A percentile compares a stretch with the other conserved stretches of the same genome.
Evolutionary conservation across 1,139 yeast species (phyloP).

Genomic region (Candida sojae): DNA sequence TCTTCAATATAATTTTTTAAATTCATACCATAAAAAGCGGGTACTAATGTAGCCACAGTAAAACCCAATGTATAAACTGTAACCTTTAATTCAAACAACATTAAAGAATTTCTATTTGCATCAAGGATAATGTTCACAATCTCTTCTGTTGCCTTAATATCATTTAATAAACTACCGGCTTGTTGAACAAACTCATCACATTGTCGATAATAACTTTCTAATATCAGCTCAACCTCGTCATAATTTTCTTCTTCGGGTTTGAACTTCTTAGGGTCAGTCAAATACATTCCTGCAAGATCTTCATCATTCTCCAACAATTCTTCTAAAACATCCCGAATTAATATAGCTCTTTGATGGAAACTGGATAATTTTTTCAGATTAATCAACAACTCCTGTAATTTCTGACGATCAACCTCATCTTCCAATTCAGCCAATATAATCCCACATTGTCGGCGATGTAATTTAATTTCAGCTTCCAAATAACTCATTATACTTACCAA

Average conservation of each 20-base stretch:
- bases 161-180: slow-evolving; percentile 78
- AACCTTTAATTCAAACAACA: slow-evolving; percentile 83
- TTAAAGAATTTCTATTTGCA: slow-evolving; percentile 89
- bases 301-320: slow-evolving; percentile 88
- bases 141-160: slow-evolving; percentile 93
- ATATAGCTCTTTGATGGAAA: slow-evolving; percentile 79
- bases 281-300: slow-evolving; percentile 81
- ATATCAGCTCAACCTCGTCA: slow-evolving; percentile 82
- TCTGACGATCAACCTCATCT: slow-evolving; percentile 79
- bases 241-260: slow-evolving; percentile 41
- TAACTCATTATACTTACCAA: slow-evolving; percentile 82
- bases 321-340: slow-evolving; percentile 83
- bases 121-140: slow-evolving; percentile 93
- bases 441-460: slow-evolving; percentile 73
- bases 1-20: slow-evolving; percentile 88
- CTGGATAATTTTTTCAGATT: slow-evolving; percentile 80
- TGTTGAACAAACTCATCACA: slow-evolving; percentile 97
- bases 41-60: slow-evolving; percentile 64
- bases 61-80: slow-evolving; percentile 85
- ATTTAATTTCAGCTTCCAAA: slow-evolving; percentile 81
- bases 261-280: slow-evolving; percentile 46
- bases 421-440: slow-evolving; percentile 80
- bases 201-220: slow-evolving; percentile 92
- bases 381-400: slow-evolving; percentile 75
- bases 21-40: slow-evolving; percentile 94